phyloP scores from a whole-genome alignment of 805 yeast species.

The Lipomyces chichibuensis region DNA sequence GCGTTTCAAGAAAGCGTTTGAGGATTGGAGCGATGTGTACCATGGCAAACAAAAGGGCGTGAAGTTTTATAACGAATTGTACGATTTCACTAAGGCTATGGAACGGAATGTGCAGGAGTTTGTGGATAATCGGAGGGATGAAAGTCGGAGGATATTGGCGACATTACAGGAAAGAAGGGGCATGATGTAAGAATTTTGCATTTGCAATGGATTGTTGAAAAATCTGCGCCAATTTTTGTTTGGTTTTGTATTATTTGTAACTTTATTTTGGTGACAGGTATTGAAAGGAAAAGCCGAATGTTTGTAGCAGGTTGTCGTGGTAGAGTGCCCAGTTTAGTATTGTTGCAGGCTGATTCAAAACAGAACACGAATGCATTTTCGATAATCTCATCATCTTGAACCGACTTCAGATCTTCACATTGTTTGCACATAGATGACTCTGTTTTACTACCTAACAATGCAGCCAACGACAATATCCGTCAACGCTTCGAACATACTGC shows the following conservation, averaged over 20 bases:
- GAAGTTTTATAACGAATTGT: slow-evolving; percentile 61
- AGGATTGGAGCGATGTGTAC: slow-evolving; percentile 60
- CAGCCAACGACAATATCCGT: background rate
- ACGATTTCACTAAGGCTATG: slow-evolving; percentile 44
- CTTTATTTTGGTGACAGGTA: background rate
- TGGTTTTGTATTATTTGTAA: background rate
- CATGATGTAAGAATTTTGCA: background rate
- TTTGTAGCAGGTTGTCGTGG: background rate
- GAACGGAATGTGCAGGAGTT: slow-evolving; percentile 40
- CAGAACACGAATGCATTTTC: background rate
- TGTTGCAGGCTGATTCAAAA: background rate
- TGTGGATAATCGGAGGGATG: slow-evolving; percentile 43
- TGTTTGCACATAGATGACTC: background rate
- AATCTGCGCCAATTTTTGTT: background rate
- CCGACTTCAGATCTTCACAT: background rate
- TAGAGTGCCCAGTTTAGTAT: background rate
- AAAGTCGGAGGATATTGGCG: slow-evolving; percentile 30
- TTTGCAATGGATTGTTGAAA: background rate
- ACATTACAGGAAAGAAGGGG: background rate
- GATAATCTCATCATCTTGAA: no score
- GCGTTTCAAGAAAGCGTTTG: slow-evolving; percentile 54
- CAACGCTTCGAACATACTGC: background rate
- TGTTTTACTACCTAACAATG: background rate
- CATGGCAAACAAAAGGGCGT: slow-evolving; percentile 65
- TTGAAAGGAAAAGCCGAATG: background rate